Conservation (phyloP, 148 eudicot species). For the Pharnaceum exiguum region DNA sequence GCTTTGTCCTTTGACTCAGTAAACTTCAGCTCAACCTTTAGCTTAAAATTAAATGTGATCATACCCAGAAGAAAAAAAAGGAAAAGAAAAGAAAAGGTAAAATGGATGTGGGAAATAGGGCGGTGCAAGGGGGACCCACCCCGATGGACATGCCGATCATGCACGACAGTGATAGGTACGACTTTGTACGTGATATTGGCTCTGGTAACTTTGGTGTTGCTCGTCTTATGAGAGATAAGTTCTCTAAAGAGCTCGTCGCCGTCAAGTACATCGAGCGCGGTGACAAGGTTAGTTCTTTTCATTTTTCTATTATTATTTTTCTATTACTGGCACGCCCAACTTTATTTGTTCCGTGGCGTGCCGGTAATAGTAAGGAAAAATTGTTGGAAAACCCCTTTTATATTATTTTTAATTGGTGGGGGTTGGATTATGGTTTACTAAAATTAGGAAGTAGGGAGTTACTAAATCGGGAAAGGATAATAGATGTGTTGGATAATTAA, state of each 20-base stretch:
- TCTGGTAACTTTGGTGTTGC: constrained; percentile 83
- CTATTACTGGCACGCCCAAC: not conserved
- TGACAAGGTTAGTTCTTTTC: constrained; percentile 44
- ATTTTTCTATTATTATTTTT: not conserved
- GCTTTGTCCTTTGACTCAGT: too few species aligned
- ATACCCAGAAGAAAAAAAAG: too few species aligned
- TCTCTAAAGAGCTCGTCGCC: constrained; percentile 62
- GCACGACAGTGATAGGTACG: constrained; percentile 66
- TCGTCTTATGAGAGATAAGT: constrained; percentile 62
- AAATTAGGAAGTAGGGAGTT: not conserved
- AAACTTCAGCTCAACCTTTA: too few species aligned
- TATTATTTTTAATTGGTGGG: not conserved
- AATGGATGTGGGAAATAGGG: constrained; percentile 21
- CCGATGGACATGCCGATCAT: constrained; percentile 75
- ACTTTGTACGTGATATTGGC: constrained; percentile 66
- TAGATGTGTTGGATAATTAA: constrained; percentile 11
- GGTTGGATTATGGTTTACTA: not conserved
- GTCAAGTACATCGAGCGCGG: constrained; percentile 87
- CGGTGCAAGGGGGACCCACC: constrained; percentile 29
- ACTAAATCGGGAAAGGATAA: constrained; percentile 10
- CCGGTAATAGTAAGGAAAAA: too few species aligned
- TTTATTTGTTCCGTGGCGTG: not conserved
- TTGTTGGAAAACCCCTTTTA: too few species aligned
- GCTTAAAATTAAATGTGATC: too few species aligned
- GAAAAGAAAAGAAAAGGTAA: not conserved